These are phyloP conservation scores for Lathyrus sativus DNA, from an alignment of 306 rosid species.

Conservation along the genomic window DNA sequence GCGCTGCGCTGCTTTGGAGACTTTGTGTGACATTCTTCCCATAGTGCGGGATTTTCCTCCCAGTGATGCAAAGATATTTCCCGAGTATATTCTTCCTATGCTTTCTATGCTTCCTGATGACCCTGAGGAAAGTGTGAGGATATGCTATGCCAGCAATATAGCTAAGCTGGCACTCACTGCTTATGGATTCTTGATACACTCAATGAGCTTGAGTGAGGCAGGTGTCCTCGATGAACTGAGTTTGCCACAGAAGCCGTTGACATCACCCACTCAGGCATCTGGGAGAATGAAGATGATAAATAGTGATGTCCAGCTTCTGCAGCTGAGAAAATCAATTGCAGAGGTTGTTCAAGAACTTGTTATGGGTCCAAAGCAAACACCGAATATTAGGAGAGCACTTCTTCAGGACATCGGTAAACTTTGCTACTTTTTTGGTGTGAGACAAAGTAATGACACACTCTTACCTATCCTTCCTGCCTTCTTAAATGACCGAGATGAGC, in stretches of 20 bases:
- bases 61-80: conserved; percentile 96
- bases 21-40: conserved; percentile 89
- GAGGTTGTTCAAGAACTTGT: conserved; percentile 98
- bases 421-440: conserved; percentile 94
- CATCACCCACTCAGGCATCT: conserved; percentile 61
- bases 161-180: conserved; percentile 94
- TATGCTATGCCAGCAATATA: conserved; percentile 93
- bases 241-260: conserved; percentile 53
- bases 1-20: conserved; percentile 95
- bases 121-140: conserved; percentile 97
- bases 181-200: conserved; percentile 85
- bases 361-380: conserved; percentile 99
- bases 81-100: conserved; percentile 94
- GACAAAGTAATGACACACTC: conserved; percentile 90
- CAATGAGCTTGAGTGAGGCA: conserved; percentile 93
- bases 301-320: conserved; percentile 70
- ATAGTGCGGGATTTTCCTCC: conserved; percentile 94
- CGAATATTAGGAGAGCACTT: conserved; percentile 94
- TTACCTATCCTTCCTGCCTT: conserved; percentile 97
- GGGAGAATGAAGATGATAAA: conserved; percentile 67
- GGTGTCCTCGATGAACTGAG: conserved; percentile 92
- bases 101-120: conserved; percentile 99
- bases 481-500: conserved; percentile 93
- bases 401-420: conserved; percentile 89
- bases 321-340: conserved; percentile 90